Base-by-base conservation (phyloP, 495 filamentous ascomycete species). In the Penicillium mononematosum region DNA sequence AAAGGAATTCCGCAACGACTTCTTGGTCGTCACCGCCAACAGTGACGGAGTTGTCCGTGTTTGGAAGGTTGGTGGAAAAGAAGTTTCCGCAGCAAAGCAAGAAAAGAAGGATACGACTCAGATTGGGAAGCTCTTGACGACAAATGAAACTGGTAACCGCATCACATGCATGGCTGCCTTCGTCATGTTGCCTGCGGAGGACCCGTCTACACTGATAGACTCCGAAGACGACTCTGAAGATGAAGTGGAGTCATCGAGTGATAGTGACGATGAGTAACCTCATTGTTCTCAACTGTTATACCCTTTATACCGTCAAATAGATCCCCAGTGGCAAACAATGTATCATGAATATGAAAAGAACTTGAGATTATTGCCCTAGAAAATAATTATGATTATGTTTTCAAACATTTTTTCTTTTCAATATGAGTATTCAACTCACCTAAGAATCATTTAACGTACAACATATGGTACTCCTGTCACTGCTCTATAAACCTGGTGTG, bases 91-190 rank as follows among this genome's bases (percentile, higher is more conserved):
- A 11, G 55, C 61, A 47, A 62, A 64, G 38, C 45, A 58, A 34
- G 55, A 50, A 25, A 70, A 87, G 22, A 58, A 87, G 19, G 77
- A 79, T 48, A 49, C 53, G n/a, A 52, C 19, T 45, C 85, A 89
- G 60, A 73, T 91, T 22, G 93, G 92, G 32, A 80, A 75, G 56
- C 71, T 96, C 38, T 64, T 96, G 44, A 91, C 84, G 12, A 86
- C 84, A 51, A 92, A 92, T 60, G 87, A 90, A 68, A 97, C 92
- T 8, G 85, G 86, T 32, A 88, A 92, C 68, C 81, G 94, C 46
- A 92, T 98, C 57, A 98, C 92, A 11, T 98, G 94, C 69, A 55
- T 98, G 60, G 84, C 79, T 55, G 86, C 88, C 43, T 98, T 96
- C 70, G 75, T 89, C 56, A 96, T 98, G 92, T 50, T 77, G 56